A percentile compares a stretch with the other conserved stretches of the same genome.
Evolutionary conservation across 2,329 filamentous ascomycete species (phyloP).

Genomic region (Juglanconis juglandina): DNA sequence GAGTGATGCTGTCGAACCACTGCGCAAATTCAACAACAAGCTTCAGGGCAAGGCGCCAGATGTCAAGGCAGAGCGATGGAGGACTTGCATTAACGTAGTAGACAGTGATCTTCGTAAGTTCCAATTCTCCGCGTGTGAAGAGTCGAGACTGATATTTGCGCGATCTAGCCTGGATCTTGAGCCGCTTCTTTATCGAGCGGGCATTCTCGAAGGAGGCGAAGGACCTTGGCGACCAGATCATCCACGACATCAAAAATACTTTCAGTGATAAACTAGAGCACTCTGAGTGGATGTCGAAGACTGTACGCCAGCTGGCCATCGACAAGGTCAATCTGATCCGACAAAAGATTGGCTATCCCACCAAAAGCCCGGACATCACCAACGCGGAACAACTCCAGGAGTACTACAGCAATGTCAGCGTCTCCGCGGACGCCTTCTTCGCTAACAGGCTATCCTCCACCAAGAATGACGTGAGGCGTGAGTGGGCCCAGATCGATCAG

Average conservation of each 20-base stretch:
- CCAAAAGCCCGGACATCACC: conserved; percentile 57
- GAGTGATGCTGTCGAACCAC: conserved; percentile 56
- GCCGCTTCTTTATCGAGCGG: conserved; percentile 67
- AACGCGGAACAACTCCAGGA: conserved; percentile 51
- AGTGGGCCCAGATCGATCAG: conserved; percentile 58
- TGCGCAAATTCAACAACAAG: conserved; percentile 57
- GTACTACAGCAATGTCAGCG: conserved; percentile 54
- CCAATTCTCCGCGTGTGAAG: not conserved
- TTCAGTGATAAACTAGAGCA: conserved; percentile 59
- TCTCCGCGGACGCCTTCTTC: conserved; percentile 53
- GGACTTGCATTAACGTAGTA: conserved; percentile 57
- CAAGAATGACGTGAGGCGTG: conserved; percentile 42
- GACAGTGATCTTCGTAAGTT: conserved; percentile 45
- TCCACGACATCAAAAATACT: conserved; percentile 66
- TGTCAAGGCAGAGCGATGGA: conserved; percentile 62
- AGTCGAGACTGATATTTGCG: conserved; percentile 18
- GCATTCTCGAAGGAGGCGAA: conserved; percentile 66
- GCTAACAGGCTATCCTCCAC: conserved; percentile 52
- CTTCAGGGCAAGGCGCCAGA: conserved; percentile 61
- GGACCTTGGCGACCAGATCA: conserved; percentile 63
- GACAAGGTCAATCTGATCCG: conserved; percentile 65
- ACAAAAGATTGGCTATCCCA: conserved; percentile 67
- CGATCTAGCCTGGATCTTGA: conserved; percentile 64
- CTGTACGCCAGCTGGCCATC: conserved; percentile 56
- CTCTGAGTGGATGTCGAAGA: conserved; percentile 63